phyloP scores from a whole-genome alignment of 2,329 filamentous ascomycete genomes.

The Aspergillus chevalieri region DNA sequence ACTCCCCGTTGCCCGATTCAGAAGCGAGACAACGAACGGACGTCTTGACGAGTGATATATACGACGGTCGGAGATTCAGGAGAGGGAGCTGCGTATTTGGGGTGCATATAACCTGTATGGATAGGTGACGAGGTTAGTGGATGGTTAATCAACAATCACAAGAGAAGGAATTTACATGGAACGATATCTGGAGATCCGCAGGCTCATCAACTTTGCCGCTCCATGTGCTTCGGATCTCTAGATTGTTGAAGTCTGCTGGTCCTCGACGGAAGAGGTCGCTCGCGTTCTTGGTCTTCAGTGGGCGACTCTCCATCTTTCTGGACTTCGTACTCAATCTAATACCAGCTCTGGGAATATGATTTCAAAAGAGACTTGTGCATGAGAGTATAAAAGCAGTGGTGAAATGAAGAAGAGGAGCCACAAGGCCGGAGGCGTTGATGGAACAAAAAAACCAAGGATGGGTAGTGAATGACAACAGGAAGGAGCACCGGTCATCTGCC shows the following conservation, averaged over 20 bases:
- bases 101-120: constrained; percentile 16
- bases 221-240: constrained; percentile 29
- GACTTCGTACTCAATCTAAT: no score
- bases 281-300: no score
- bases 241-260: constrained; percentile 17
- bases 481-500: constrained; percentile 7
- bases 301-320: no score
- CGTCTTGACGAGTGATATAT: constrained; percentile 8
- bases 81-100: constrained; percentile 18
- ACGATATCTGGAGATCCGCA: constrained; percentile 19
- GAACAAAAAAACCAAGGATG: no score
- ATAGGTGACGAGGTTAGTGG: background rate
- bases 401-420: background rate
- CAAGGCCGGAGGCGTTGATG: no score
- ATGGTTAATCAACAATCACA: background rate
- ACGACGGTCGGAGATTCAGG: constrained; percentile 11
- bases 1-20: no score
- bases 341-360: no score
- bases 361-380: no score
- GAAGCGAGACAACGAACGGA: constrained; percentile 1
- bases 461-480: constrained; percentile 1
- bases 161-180: constrained; percentile 23
- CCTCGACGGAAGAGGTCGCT: constrained; percentile 1
- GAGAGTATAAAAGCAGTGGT: no score
- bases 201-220: constrained; percentile 18